Evolutionary conservation across 495 filamentous ascomycete genomes (phyloP), one percentile per base, ranked within the genome.

Genomic region (Pyronema domesticum): DNA sequence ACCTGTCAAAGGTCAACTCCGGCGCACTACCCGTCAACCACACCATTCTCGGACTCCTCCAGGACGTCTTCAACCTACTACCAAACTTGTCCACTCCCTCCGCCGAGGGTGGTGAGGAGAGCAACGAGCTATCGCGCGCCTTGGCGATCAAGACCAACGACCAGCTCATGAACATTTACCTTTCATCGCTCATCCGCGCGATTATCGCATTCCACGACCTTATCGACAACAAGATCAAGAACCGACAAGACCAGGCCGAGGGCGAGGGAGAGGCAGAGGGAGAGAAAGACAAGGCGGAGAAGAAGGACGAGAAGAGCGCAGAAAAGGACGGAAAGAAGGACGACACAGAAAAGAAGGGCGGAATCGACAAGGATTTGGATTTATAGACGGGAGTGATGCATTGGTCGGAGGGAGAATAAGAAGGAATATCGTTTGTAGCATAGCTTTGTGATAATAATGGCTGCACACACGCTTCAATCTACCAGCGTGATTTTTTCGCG

Each of bases 191-290:
- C 72, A 95, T 98, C 71, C 79, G 91, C 40, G 93, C 93, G 34
- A 96, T 98, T 63, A 96, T 91, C 7, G 93, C 91, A 11, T 98
- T 96, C 80, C 91, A 98, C 68, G 91, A 98, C 69, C 72, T 98
- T 58, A 98, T 98, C 62, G 91, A 98, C 75, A 98, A 98, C 72
- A 98, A 98, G 81, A 94, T 96, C 57, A 91, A 96, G 73, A 98
- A 98, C 72, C 73, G 89, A 62, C 89, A 95, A 71, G 85, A 89
- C 67, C 86, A 93, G 69, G 91, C 95, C 65, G 91, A 98, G 67
- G 23, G 23, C 5, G 87, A 84, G 69, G 87, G 95, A 60, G 78
- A 77, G 53, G 83, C 82, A 75, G 81, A 83, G 69, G 80, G 83
- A 47, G 82, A 86, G 57, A 69, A 73, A 56, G 66, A 66, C 42